Evolutionary conservation across 1,284 basidiomycete species (phyloP).

Genomic region (Cryptococcus amylolentus): DNA sequence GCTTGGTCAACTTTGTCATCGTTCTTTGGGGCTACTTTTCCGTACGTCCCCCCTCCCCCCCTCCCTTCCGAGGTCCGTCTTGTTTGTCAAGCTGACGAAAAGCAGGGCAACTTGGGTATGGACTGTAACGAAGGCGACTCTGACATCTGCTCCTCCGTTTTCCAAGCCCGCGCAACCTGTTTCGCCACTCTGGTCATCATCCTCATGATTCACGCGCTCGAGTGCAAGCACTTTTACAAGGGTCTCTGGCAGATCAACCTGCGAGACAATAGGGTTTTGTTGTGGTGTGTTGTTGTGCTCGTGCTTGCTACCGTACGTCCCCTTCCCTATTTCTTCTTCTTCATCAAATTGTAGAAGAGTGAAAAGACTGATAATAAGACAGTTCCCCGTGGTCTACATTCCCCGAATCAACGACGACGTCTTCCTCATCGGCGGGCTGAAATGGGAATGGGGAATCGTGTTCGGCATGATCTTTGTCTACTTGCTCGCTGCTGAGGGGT

Average conservation of each 20-base stretch:
- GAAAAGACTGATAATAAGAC: not conserved
- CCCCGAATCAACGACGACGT: constrained; percentile 48
- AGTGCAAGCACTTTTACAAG: constrained; percentile 49
- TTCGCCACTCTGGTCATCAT: constrained; percentile 58
- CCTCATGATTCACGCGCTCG: constrained; percentile 48
- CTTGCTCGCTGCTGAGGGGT: constrained; percentile 35
- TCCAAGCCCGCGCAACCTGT: constrained; percentile 57
- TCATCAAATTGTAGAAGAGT: not conserved
- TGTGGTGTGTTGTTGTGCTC: constrained; percentile 52
- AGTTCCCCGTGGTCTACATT: constrained; percentile 50
- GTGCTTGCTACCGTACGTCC: constrained; percentile 31
- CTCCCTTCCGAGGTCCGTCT: no score
- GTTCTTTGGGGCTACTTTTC: constrained; percentile 56
- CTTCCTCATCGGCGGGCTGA: constrained; percentile 41
- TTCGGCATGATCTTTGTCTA: constrained; percentile 48
- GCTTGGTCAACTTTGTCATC: constrained; percentile 57
- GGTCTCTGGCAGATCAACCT: constrained; percentile 55
- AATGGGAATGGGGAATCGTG: constrained; percentile 51
- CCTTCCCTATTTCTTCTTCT: not conserved
- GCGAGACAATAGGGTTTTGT: constrained; percentile 56
- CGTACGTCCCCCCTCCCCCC: constrained; percentile 3
- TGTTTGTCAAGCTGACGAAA: not conserved
- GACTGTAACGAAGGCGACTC: constrained; percentile 54
- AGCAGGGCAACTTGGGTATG: constrained; percentile 53
- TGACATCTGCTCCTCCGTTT: constrained; percentile 48